These are phyloP conservation scores for Taphrina betulina DNA, from an alignment of 1,139 yeast species.

Conservation along the genomic window DNA sequence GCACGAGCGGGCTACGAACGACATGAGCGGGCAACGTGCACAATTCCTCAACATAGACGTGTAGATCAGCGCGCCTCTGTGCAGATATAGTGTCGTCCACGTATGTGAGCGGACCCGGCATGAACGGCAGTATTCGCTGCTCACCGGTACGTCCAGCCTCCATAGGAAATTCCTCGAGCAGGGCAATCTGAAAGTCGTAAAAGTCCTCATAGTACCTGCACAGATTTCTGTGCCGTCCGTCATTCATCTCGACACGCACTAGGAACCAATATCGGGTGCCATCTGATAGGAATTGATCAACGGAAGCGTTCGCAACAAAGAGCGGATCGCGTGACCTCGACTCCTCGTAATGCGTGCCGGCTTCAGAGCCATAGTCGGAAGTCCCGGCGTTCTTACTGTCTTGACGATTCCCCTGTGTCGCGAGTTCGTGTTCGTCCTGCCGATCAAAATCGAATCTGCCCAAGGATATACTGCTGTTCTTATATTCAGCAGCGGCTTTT, in stretches of 20 bases:
- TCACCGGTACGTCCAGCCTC: slow-evolving; percentile 89
- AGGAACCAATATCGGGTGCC: slow-evolving; percentile 90
- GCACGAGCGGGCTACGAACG: slow-evolving; percentile 67
- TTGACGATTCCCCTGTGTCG: not conserved
- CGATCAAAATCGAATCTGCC: slow-evolving; percentile 50
- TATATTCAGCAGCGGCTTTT: slow-evolving; percentile 81
- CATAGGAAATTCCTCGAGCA: slow-evolving; percentile 79
- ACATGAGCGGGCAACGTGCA: slow-evolving; percentile 75
- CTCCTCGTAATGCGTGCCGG: no score
- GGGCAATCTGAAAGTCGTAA: slow-evolving; percentile 83
- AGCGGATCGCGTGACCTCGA: no score
- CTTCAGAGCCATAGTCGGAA: slow-evolving; percentile 15
- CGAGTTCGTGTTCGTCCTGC: not conserved
- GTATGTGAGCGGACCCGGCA: slow-evolving; percentile 93
- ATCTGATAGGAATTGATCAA: slow-evolving; percentile 76
- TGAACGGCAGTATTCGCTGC: slow-evolving; percentile 79
- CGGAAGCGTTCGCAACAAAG: slow-evolving; percentile 57
- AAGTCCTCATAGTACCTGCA: slow-evolving; percentile 95
- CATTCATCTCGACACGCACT: slow-evolving; percentile 65
- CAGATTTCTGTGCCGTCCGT: slow-evolving; percentile 67
- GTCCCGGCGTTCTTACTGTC: not conserved
- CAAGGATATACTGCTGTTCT: slow-evolving; percentile 83
- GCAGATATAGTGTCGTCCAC: slow-evolving; percentile 87
- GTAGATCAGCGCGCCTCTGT: slow-evolving; percentile 79
- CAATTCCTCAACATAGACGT: slow-evolving; percentile 74